These are phyloP conservation scores for Neopestalotiopsis sp. DNA, from an alignment of 2,329 filamentous ascomycete species.

Conservation along the genomic window DNA sequence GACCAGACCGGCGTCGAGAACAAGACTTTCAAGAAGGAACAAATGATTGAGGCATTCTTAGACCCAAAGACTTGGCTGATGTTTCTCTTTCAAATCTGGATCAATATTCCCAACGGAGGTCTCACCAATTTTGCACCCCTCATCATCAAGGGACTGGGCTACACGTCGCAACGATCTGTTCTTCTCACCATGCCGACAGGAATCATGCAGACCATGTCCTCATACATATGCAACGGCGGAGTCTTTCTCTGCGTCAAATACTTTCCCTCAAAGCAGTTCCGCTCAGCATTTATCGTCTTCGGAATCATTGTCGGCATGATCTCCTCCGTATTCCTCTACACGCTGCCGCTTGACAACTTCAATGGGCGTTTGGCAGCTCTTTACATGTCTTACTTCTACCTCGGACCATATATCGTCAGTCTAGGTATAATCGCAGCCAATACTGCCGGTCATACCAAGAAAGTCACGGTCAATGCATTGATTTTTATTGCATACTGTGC, in stretches of 20 bases:
- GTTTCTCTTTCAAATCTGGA: constrained; percentile 60
- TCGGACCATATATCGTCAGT: constrained; percentile 33
- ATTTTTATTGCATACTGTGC: constrained; percentile 65
- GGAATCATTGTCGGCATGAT: constrained; percentile 30
- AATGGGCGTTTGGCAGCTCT: constrained; percentile 36
- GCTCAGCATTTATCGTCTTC: constrained; percentile 23
- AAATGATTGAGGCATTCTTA: constrained; percentile 59
- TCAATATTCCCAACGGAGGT: constrained; percentile 58
- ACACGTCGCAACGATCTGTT: constrained; percentile 35
- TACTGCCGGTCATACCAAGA: constrained; percentile 63
- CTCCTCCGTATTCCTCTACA: constrained; percentile 32
- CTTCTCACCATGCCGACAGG: constrained; percentile 45
- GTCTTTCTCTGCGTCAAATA: constrained; percentile 34
- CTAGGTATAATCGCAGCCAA: constrained; percentile 47
- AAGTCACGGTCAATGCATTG: constrained; percentile 66
- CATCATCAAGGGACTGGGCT: constrained; percentile 65
- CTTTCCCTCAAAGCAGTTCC: constrained; percentile 23
- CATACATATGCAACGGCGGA: constrained; percentile 43
- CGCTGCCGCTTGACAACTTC: constrained; percentile 32
- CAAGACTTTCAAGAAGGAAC: constrained; percentile 56
- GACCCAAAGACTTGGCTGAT: constrained; percentile 64
- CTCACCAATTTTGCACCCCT: constrained; percentile 63
- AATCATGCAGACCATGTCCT: constrained; percentile 37
- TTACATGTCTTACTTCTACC: constrained; percentile 39
- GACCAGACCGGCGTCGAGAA: constrained; percentile 67